These are phyloP conservation scores for Cyamopsis tetragonoloba DNA, from an alignment of 306 rosid genomes.

Conservation along the genomic window DNA sequence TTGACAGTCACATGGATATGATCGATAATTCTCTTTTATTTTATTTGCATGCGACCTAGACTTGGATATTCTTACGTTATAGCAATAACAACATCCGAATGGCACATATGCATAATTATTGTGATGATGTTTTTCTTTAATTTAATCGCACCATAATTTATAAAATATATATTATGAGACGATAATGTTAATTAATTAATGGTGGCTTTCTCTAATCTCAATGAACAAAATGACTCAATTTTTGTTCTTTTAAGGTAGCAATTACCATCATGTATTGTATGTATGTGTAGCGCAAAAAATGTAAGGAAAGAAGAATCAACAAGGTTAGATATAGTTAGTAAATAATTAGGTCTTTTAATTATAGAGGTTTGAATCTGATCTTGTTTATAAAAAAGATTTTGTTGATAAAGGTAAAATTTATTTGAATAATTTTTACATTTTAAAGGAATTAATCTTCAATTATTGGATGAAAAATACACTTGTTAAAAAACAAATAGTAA, in stretches of 20 bases:
- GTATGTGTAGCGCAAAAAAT: conserved; percentile 10
- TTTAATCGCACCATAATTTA: conserved; percentile 27
- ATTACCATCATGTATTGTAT: too few relatives aligned
- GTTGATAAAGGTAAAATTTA: too few relatives aligned
- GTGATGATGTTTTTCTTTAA: too few relatives aligned
- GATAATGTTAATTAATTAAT: conserved; percentile 36
- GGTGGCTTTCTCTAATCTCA: conserved; percentile 22
- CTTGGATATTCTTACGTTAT: conserved; percentile 23
- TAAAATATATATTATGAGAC: conserved; percentile 15
- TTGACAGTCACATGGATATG: too few relatives aligned
- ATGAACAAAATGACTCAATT: conserved; percentile 15
- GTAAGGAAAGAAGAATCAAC: conserved; percentile 18
- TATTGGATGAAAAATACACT: too few relatives aligned
- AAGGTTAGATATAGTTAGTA: too few relatives aligned
- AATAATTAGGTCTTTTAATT: too few relatives aligned
- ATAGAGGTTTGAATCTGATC: too few relatives aligned
- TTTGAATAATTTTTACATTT: too few relatives aligned
- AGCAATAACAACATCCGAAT: conserved; percentile 1
- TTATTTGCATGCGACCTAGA: conserved; percentile 18
- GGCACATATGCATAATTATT: too few relatives aligned
- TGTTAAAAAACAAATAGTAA: conserved; percentile 3
- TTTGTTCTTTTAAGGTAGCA: conserved; percentile 22
- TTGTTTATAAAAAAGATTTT: too few relatives aligned
- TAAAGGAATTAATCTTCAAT: too few relatives aligned
- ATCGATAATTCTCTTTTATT: conserved; percentile 1